These are phyloP conservation scores for Corynascus novoguineensis DNA, from an alignment of 495 filamentous ascomycete species.

Conservation along the genomic window DNA sequence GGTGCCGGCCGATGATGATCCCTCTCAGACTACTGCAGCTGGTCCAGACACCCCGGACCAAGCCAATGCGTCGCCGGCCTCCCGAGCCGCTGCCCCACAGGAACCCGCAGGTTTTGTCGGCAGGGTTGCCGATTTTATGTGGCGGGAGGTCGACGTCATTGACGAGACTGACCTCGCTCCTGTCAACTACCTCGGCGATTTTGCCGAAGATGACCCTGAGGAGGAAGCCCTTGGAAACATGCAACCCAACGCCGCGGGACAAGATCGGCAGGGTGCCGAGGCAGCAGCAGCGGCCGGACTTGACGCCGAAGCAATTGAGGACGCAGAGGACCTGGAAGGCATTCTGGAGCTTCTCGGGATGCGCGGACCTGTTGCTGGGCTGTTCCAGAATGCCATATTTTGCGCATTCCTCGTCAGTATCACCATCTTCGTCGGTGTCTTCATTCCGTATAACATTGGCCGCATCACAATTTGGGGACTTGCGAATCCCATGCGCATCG, in stretches of 20 bases:
- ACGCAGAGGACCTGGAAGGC: slow-evolving; percentile 95
- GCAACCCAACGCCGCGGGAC: slow-evolving; percentile 17
- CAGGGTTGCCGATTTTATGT: slow-evolving; percentile 47
- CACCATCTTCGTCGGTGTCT: slow-evolving; percentile 77
- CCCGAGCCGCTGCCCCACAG: slow-evolving; percentile 1
- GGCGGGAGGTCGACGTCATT: slow-evolving; percentile 30
- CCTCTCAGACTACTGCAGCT: neutral
- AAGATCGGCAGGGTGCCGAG: slow-evolving; percentile 33
- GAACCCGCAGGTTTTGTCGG: slow-evolving; percentile 33
- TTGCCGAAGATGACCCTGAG: slow-evolving; percentile 37
- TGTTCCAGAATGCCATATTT: slow-evolving; percentile 93
- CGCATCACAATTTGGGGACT: slow-evolving; percentile 73
- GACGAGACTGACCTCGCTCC: slow-evolving; percentile 32
- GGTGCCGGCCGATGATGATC: neutral
- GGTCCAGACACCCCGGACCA: neutral
- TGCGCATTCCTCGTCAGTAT: slow-evolving; percentile 82
- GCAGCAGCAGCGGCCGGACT: slow-evolving; percentile 40
- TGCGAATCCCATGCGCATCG: slow-evolving; percentile 72
- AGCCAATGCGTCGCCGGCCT: neutral
- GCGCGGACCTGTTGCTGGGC: slow-evolving; percentile 82
- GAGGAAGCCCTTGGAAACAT: slow-evolving; percentile 19
- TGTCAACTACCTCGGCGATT: slow-evolving; percentile 27
- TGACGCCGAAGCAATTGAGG: slow-evolving; percentile 56
- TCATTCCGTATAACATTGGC: slow-evolving; percentile 85
- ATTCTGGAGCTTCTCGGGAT: slow-evolving; percentile 95